Evolutionary conservation across 2,329 filamentous ascomycete species (phyloP).

Genomic region (Neofusicoccum sp.): DNA sequence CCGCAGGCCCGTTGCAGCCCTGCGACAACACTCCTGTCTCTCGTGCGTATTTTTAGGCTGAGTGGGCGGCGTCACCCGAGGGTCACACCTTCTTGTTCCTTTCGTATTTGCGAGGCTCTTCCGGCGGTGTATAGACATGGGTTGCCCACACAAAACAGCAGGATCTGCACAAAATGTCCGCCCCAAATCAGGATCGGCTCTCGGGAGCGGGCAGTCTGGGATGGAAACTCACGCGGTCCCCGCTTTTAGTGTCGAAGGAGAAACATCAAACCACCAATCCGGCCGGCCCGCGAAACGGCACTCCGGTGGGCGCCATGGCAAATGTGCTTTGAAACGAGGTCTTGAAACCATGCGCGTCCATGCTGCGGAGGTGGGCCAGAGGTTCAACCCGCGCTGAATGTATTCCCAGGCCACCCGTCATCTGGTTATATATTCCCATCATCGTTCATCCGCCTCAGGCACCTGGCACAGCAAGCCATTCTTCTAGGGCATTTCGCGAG

Average conservation of each 20-base stretch:
- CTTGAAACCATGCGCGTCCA: background rate
- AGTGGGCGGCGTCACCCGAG: background rate
- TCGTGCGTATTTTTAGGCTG: background rate
- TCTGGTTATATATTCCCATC: background rate
- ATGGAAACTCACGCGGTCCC: background rate
- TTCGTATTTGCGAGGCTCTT: background rate
- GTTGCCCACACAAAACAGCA: background rate
- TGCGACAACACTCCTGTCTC: background rate
- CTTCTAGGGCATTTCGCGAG: background rate
- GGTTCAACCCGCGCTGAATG: background rate
- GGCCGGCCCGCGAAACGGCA: background rate
- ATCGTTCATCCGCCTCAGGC: background rate
- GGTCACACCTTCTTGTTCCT: constrained; percentile 9
- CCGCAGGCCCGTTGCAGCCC: background rate
- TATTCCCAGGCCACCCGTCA: constrained; percentile 1
- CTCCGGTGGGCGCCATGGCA: constrained; percentile 1
- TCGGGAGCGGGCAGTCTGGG: background rate
- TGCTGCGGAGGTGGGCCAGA: background rate
- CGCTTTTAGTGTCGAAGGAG: constrained; percentile 6
- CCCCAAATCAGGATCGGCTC: background rate
- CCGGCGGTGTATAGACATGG: constrained; percentile 2
- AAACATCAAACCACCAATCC: constrained; percentile 15
- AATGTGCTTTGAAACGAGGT: background rate
- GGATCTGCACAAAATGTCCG: background rate
- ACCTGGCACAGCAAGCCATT: background rate